These are phyloP conservation scores for Albizia julibrissin DNA, from an alignment of 306 rosid genomes.

Conservation along the genomic window DNA sequence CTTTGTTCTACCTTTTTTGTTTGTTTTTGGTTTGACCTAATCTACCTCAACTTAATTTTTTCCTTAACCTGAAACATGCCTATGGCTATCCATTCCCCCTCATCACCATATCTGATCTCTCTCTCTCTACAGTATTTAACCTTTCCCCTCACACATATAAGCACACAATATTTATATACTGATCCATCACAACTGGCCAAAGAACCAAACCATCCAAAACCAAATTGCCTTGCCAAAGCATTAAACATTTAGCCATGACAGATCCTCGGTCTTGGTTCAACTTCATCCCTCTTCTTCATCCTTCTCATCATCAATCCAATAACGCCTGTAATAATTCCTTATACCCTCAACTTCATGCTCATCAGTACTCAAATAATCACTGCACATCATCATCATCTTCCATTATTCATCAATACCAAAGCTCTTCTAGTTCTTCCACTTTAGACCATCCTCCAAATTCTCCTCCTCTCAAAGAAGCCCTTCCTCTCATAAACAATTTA, in stretches of 20 bases:
- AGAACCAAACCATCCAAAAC: conserved; percentile 15
- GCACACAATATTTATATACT: conserved; percentile 9
- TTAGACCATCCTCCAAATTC: conserved; percentile 27
- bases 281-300: conserved; percentile 44
- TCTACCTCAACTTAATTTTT: background rate
- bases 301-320: conserved; percentile 10
- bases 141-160: background rate
- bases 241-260: conserved; percentile 37
- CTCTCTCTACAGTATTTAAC: background rate
- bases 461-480: conserved; percentile 56
- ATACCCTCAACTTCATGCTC: background rate
- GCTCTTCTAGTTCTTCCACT: conserved; percentile 7
- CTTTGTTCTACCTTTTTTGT: background rate
- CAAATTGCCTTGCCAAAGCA: background rate
- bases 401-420: conserved; percentile 19
- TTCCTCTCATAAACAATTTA: conserved; percentile 58
- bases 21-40: background rate
- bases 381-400: conserved; percentile 1
- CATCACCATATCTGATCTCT: background rate
- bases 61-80: background rate
- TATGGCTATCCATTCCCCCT: background rate
- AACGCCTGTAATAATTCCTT: background rate
- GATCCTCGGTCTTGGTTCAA: conserved; percentile 52
- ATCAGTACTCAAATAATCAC: background rate
- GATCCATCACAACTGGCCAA: background rate